Evolutionary conservation across 768 basidiomycete genomes (phyloP).

Genomic region (Amanita brunnescens): DNA sequence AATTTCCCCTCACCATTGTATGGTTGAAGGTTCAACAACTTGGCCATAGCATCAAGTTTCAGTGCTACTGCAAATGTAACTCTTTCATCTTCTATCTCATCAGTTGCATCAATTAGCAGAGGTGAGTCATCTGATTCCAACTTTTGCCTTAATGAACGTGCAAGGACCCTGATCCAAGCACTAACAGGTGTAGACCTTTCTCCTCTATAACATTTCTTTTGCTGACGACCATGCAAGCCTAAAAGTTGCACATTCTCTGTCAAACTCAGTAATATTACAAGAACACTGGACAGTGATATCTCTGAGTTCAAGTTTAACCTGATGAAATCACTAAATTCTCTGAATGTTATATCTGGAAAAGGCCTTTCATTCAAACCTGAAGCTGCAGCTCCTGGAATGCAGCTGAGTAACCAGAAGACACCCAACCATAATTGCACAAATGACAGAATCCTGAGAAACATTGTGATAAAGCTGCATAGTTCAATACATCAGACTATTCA

Average conservation of each 20-base stretch:
- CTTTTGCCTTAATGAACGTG: not conserved
- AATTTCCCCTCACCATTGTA: not conserved
- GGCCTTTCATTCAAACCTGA: conserved; percentile 1
- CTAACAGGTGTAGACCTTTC: not conserved
- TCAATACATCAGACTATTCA: not conserved
- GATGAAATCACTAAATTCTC: conserved; percentile 11
- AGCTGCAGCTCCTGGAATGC: not conserved
- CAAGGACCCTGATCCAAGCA: not conserved
- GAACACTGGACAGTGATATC: conserved; percentile 11
- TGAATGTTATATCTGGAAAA: conserved; percentile 13
- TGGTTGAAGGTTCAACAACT: not conserved
- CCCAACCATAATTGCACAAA: not conserved
- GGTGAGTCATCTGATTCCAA: not conserved
- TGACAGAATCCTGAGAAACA: not conserved
- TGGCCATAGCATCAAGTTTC: not conserved
- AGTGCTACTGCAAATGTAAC: not conserved
- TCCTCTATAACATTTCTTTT: not conserved
- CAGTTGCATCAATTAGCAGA: not conserved
- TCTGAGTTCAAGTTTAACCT: conserved; percentile 8
- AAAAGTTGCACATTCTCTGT: conserved; percentile 13
- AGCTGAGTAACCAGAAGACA: not conserved
- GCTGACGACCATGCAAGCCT: conserved; percentile 11
- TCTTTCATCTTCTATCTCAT: not conserved
- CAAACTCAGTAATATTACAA: conserved; percentile 13
- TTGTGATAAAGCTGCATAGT: not conserved